Evolutionary conservation across 2,329 filamentous ascomycete species (phyloP), one percentile per base, ranked within the genome.

Genomic region (Stemphylium vesicarium): DNA sequence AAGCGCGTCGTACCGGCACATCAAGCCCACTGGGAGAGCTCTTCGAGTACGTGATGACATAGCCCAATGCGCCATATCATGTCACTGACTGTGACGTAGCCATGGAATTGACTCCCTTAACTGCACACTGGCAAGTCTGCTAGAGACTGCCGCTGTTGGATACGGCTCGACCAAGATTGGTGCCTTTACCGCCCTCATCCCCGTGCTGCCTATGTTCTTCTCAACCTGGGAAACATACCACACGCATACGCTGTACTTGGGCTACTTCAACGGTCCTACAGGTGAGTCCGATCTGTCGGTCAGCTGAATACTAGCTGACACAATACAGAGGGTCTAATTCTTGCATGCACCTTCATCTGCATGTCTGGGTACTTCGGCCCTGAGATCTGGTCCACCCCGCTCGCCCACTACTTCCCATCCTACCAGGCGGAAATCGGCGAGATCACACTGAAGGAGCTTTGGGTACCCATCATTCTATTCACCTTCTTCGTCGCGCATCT

Each of bases 201-300:
- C 95, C 1, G 96, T 92, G 66, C 80, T 99, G 39, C 91, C 95
- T 56, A 99, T 99, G 95, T 99, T 96, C 82, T 97, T 99, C 79
- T 97, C 94, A 3, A 99, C 95, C 2, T 99, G 95, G 95, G 95
- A 99, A 79, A 99, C 95, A 1, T 99, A 97, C 76, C 95, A 99
- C 78, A 97, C 95, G 4, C 95, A 99, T 76, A 98, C 95, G 0
- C 81, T 99, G 5, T 99, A 96, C 76, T 86, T 99, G 11, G 95
- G 95, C 50, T 92, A 94, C 74, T 90, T 99, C 84, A 99, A 99
- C 75, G 95, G 95, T 0, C 95, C 95, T 2, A 99, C 95, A 31
- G 78, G 78, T 80, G 65, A 45, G 64, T 35, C 15, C 12, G 10
- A 11, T 9, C 5, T 5, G 18, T 20, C 24, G 4, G 8, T 15